Evolutionary conservation across 2,329 filamentous ascomycete species (phyloP).

Genomic region (Stylonectria norvegica): DNA sequence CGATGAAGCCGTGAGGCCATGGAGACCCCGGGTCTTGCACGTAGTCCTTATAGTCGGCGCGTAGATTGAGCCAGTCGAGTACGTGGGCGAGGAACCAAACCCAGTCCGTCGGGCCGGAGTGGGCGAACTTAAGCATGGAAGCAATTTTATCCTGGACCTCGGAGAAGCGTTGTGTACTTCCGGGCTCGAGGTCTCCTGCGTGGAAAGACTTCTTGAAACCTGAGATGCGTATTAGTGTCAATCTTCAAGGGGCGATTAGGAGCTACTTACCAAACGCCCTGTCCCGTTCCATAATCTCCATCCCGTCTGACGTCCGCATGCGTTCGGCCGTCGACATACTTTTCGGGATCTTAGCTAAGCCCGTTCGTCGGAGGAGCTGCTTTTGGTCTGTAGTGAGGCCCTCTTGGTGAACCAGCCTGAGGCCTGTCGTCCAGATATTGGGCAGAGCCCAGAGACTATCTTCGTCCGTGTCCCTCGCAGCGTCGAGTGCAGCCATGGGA

Average conservation of each 20-base stretch:
- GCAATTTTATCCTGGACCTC: conserved; percentile 17
- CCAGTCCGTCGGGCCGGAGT: conserved; percentile 20
- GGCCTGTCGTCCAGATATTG: conserved; percentile 20
- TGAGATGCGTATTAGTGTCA: neutral
- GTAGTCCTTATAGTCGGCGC: conserved; percentile 17
- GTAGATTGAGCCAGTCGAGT: conserved; percentile 22
- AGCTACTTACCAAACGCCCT: conserved; percentile 17
- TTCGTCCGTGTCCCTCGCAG: conserved; percentile 8
- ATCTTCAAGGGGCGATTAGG: accelerated
- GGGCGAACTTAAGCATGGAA: conserved; percentile 11
- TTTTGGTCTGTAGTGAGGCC: neutral
- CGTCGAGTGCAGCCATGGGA: conserved; percentile 6
- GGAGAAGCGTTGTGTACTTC: conserved; percentile 13
- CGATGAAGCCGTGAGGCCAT: conserved; percentile 26
- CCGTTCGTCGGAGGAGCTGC: conserved; percentile 11
- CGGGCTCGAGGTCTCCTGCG: conserved; percentile 26
- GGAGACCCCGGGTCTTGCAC: conserved; percentile 11
- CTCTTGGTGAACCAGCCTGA: conserved; percentile 11
- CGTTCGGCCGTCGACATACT: conserved; percentile 4
- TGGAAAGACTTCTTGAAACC: conserved; percentile 28
- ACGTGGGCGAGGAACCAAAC: conserved; percentile 21
- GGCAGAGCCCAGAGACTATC: conserved; percentile 21
- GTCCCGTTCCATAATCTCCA: conserved; percentile 27
- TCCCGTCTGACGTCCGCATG: conserved; percentile 8
- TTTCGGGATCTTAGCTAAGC: conserved; percentile 4